A percentile compares a stretch with the other conserved stretches of the same genome.
phyloP scores from a whole-genome alignment of 1,284 basidiomycete genomes.

The Malassezia japonica region DNA sequence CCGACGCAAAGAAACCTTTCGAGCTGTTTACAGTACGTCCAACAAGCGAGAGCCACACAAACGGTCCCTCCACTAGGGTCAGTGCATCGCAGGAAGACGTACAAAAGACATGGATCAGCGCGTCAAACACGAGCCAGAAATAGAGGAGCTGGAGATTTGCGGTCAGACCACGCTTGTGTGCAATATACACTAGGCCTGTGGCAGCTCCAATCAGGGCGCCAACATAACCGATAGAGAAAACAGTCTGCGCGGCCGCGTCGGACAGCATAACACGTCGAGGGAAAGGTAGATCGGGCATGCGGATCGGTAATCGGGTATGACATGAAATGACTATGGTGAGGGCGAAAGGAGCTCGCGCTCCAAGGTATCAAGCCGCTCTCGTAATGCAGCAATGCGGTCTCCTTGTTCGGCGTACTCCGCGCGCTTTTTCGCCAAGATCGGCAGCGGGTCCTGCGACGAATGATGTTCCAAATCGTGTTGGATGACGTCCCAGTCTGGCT shows the following conservation, averaged over 20 bases:
- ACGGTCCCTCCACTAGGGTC: conserved; percentile 29
- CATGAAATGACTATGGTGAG: too few species aligned
- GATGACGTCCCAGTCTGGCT: conserved; percentile 12
- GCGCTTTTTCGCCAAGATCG: neutral
- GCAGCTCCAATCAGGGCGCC: neutral
- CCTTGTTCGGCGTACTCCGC: neutral
- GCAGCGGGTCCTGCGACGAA: neutral
- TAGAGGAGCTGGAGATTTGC: conserved; percentile 5
- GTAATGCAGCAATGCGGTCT: neutral
- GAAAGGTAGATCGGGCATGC: too few species aligned
- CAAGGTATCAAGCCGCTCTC: neutral
- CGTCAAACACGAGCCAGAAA: conserved; percentile 42
- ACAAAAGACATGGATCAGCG: conserved; percentile 30
- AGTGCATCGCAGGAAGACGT: neutral
- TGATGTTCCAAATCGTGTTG: conserved; percentile 10
- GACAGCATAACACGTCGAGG: neutral
- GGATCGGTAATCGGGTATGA: too few species aligned
- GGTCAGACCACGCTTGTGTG: neutral
- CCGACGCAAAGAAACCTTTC: conserved; percentile 25
- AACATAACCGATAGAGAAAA: neutral
- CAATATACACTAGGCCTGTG: neutral
- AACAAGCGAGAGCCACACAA: conserved; percentile 30
- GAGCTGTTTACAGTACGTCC: conserved; percentile 27
- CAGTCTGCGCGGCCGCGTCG: neutral
- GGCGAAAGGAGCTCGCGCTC: neutral